Evolutionary conservation across 352 stramenopile species (phyloP), one percentile per base, ranked within the genome.

Genomic region (Phytophthora cactorum): DNA sequence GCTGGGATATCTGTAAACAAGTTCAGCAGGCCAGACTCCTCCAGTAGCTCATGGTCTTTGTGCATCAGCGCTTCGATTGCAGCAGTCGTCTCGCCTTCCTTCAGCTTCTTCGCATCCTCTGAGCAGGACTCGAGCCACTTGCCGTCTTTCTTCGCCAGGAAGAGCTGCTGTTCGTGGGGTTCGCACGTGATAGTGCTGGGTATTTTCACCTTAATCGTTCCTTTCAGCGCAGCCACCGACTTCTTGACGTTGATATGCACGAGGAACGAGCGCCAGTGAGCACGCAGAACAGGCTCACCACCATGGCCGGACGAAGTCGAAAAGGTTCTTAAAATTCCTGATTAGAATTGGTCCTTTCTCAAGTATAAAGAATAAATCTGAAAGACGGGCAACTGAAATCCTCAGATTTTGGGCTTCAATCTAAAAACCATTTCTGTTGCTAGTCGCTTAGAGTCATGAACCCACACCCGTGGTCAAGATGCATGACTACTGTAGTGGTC

Each of bases 81-180:
- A 25, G 2, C 8, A 5, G 8, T 14, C 2, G 4, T 15, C 11
- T 55, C 29, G 29, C 44, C n/a, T 14, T 28, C 3, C 12, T 29
- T 15, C 15, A 56, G 22, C 22, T 22, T 22, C 22, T 22, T 22
- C 22, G 22, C 22, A 22, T 22, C 22, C 22, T 22, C 22, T 22
- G 22, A 22, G 0, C 22, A 1, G 22, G 22, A 22, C 22, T 22
- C 22, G 22, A 22, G 17, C 50, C 50, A 56, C 5, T 3, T 15
- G 1, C 9, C 39, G 27, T n/a, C 27, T n/a, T 59, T 59, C 14
- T 59, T 59, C 25, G 52, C 36, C 6, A 59, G 52, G 25, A 51
- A 59, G 38, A 59, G 52, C 38, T 41, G 12, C 52, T 51, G 15
- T 10, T 41, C 22, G 22, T 22, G 22, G 22, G 22, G 22, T 22